phyloP scores from a whole-genome alignment of 768 basidiomycete species.

The Butyriboletus loyo region DNA sequence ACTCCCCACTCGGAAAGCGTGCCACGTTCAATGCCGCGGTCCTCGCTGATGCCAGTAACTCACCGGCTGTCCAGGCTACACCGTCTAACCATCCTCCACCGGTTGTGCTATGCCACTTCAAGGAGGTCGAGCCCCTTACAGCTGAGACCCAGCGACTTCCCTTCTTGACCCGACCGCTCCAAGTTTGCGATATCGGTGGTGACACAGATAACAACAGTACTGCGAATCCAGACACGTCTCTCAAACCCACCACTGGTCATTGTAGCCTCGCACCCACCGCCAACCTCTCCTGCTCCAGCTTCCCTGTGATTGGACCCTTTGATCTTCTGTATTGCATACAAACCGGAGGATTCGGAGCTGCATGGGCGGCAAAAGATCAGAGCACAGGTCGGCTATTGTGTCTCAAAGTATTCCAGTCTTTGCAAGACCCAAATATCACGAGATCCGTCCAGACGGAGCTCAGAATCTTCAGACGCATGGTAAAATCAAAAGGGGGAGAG shows the following conservation, averaged over 20 bases:
- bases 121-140: neutral
- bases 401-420: constrained; percentile 33
- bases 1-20: constrained; percentile 1
- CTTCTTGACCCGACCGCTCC: neutral
- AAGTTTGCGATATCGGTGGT: neutral
- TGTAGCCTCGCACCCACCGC: neutral
- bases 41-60: neutral
- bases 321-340: constrained; percentile 17
- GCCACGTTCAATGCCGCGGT: neutral
- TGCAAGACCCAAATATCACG: constrained; percentile 6
- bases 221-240: neutral
- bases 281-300: constrained; percentile 1
- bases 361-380: constrained; percentile 24
- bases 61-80: neutral
- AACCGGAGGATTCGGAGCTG: constrained; percentile 17
- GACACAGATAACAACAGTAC: neutral
- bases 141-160: neutral
- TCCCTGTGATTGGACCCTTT: constrained; percentile 29
- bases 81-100: neutral
- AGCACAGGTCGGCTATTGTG: constrained; percentile 36
- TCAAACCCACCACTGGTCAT: neutral
- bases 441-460: constrained; percentile 33
- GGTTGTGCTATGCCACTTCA: neutral
- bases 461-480: constrained; percentile 34
- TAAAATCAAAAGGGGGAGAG: constrained; percentile 12